These are phyloP conservation scores for Alternaria sp. DNA, from an alignment of 2,329 filamentous ascomycete species.

Conservation along the genomic window DNA sequence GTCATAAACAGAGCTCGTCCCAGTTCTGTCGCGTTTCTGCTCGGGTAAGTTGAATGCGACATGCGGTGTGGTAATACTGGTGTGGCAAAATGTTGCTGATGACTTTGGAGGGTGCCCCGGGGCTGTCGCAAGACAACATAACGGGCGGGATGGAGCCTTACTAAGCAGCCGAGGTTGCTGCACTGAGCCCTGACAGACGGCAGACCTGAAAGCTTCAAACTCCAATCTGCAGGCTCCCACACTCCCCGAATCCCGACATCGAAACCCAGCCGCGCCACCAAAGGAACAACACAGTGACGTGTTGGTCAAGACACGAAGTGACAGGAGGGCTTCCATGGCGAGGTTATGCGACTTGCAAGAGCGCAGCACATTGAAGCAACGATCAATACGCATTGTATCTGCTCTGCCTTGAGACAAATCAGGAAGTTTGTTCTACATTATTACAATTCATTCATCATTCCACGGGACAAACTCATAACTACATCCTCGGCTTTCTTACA, in stretches of 20 bases:
- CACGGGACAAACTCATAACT: neutral
- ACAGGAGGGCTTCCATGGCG: neutral
- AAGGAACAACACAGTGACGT: neutral
- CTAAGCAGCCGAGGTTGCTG: neutral
- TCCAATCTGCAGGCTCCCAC: neutral
- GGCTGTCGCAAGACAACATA: neutral
- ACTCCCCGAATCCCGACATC: neutral
- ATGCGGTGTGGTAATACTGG: neutral
- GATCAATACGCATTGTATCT: neutral
- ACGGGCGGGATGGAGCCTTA: neutral
- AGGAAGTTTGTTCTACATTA: neutral
- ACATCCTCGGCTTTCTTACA: neutral
- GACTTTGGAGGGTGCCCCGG: neutral
- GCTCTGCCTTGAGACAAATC: neutral
- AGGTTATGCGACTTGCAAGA: neutral
- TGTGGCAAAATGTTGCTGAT: neutral
- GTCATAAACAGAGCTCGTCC: neutral
- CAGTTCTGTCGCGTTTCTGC: neutral
- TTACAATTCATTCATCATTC: neutral
- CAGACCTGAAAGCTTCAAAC: neutral
- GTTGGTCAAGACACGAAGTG: neutral
- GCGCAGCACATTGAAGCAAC: neutral
- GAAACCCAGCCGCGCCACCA: neutral
- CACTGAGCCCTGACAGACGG: neutral
- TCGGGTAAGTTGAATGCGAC: neutral